Percentiles rank a stretch among this genome's conserved stretches.
Evolutionary conservation across 164 flowering plant genomes (phyloP).

Genomic region (Berberis thunbergii): DNA sequence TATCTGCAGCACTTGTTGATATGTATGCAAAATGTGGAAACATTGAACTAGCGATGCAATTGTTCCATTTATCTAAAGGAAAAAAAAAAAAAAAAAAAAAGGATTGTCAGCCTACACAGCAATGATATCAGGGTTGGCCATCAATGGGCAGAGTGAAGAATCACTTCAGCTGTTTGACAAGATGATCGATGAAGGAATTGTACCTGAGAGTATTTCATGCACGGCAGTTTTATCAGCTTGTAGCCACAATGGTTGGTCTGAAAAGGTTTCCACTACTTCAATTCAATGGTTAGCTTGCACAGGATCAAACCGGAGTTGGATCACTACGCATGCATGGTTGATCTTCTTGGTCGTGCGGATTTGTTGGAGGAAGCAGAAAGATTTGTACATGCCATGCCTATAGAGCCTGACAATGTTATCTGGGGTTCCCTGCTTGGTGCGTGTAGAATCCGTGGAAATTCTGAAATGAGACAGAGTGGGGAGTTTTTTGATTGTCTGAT

Average conservation of each 20-base stretch:
- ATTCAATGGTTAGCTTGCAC: constrained; percentile 19
- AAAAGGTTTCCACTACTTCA: constrained; percentile 26
- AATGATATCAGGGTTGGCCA: constrained; percentile 23
- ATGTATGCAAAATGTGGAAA: constrained; percentile 89
- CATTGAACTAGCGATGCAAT: constrained; percentile 27
- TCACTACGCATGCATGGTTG: constrained; percentile 35
- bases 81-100: constrained; percentile 2
- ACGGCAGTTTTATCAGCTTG: constrained; percentile 29
- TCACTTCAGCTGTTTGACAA: constrained; percentile 21
- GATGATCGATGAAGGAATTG: constrained; percentile 21
- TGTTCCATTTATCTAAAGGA: constrained; percentile 12
- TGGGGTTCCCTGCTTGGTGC: constrained; percentile 35
- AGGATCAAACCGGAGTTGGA: constrained; percentile 20
- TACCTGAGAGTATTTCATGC: constrained; percentile 21
- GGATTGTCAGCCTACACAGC: constrained; percentile 19
- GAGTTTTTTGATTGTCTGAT: constrained; percentile 22
- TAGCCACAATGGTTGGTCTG: constrained; percentile 26
- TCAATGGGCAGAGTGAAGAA: constrained; percentile 17
- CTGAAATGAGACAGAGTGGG: constrained; percentile 27
- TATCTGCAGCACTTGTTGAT: constrained; percentile 54
- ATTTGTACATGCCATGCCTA: constrained; percentile 26
- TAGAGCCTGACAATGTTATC: constrained; percentile 21
- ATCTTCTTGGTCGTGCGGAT: constrained; percentile 35
- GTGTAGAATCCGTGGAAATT: constrained; percentile 28
- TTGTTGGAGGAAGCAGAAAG: constrained; percentile 30